Percentiles rank a stretch among this genome's conserved stretches.
Evolutionary conservation across 73 alveolate genomes (phyloP).

Genomic region (Paramecium pentaurelia): DNA sequence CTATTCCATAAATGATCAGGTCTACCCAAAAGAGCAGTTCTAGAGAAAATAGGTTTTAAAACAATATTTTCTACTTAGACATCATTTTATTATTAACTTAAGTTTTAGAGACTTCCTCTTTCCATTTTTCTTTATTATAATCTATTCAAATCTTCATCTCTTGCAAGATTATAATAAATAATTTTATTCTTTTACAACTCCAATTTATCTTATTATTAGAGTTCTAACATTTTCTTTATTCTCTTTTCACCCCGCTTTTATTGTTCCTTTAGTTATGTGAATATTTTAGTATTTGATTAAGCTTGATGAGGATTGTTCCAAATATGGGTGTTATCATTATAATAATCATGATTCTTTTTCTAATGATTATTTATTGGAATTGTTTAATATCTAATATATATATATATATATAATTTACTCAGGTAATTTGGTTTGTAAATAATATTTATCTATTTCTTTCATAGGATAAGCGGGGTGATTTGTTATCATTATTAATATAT

Average conservation of each 20-base stretch:
- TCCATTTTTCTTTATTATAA: conserved; percentile 4
- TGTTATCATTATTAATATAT: neutral
- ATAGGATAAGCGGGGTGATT: neutral
- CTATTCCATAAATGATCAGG: conserved; percentile 37
- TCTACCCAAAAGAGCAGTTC: conserved; percentile 17
- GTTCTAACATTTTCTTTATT: neutral
- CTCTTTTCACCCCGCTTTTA: neutral
- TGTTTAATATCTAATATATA: conserved; percentile 2
- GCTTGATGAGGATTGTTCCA: conserved; percentile 43
- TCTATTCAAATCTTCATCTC: conserved; percentile 27
- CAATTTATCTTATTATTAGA: neutral
- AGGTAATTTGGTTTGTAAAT: conserved; percentile 11
- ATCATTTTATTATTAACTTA: neutral
- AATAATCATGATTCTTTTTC: conserved; percentile 9
- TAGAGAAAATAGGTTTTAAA: neutral
- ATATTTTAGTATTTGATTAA: neutral
- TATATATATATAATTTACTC: neutral
- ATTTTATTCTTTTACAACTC: neutral
- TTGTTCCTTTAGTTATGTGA: neutral
- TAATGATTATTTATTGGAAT: neutral
- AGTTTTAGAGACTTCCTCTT: neutral
- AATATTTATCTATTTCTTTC: conserved; percentile 3
- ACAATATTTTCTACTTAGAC: neutral
- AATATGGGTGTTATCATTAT: conserved; percentile 40
- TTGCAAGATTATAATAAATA: neutral